A percentile compares a stretch with the other conserved stretches of the same genome.
phyloP scores from a whole-genome alignment of 179 eudicot genomes.

The Camellia oleifera region DNA sequence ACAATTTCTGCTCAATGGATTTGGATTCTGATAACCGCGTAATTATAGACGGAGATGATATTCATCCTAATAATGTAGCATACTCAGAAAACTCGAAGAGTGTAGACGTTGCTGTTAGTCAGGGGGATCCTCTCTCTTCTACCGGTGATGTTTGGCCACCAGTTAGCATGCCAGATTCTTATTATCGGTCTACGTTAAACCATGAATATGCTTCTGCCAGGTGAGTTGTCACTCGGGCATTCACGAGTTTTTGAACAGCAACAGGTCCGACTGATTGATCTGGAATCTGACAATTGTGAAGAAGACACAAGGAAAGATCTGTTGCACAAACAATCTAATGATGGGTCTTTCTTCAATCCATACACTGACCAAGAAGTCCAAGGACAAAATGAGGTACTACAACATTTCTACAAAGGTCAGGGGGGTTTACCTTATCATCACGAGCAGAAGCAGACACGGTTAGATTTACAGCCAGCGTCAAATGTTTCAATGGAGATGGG shows the following conservation, averaged over 20 bases:
- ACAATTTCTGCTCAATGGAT: conserved; percentile 39
- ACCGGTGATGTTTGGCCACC: conserved; percentile 52
- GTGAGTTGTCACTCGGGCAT: conserved; percentile 40
- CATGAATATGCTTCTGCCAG: conserved; percentile 36
- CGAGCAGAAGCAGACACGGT: conserved; percentile 45
- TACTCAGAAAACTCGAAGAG: conserved; percentile 32
- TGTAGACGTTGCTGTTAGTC: conserved; percentile 27
- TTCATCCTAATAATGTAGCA: conserved; percentile 25
- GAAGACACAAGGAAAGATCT: conserved; percentile 41
- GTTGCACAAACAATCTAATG: conserved; percentile 42
- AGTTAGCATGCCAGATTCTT: conserved; percentile 47
- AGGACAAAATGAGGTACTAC: conserved; percentile 54
- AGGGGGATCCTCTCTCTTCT: conserved; percentile 37
- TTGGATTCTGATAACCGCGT: conserved; percentile 34
- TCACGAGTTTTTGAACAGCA: conserved; percentile 41
- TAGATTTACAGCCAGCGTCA: conserved; percentile 41
- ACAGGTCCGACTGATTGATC: conserved; percentile 40
- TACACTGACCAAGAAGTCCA: conserved; percentile 42
- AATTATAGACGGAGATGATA: conserved; percentile 21
- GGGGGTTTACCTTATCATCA: conserved; percentile 38
- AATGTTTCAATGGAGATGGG: conserved; percentile 38
- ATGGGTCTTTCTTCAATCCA: conserved; percentile 44
- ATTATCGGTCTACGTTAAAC: conserved; percentile 30
- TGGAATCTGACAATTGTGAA: conserved; percentile 37
- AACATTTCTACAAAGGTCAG: conserved; percentile 47